phyloP scores from a whole-genome alignment of 148 eudicot species.

The Cornus kousa region DNA sequence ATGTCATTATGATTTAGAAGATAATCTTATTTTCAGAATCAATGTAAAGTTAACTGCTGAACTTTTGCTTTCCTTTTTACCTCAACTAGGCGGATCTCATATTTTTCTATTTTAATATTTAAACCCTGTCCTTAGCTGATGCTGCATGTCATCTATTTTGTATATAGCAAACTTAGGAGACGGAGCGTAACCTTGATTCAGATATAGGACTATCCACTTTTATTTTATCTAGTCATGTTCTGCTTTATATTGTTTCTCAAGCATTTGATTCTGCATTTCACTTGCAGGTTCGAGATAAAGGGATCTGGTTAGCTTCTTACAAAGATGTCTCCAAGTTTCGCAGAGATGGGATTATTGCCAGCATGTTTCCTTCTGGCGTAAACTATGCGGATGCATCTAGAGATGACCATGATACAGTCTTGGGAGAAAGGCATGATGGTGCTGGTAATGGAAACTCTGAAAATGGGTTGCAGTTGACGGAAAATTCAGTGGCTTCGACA shows the following conservation, averaged over 20 bases:
- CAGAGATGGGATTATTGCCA: slow-evolving; percentile 46
- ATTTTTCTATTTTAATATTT: no score
- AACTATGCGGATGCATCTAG: slow-evolving; percentile 28
- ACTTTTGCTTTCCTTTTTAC: no score
- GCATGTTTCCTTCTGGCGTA: slow-evolving; percentile 95
- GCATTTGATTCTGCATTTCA: slow-evolving; percentile 7
- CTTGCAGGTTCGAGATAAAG: slow-evolving; percentile 88
- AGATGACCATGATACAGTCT: slow-evolving; percentile 21
- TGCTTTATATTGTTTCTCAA: background rate
- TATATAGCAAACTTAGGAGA: no score
- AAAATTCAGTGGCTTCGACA: slow-evolving; percentile 26
- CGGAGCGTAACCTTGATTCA: no score
- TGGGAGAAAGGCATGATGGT: slow-evolving; percentile 24
- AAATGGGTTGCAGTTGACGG: slow-evolving; percentile 18
- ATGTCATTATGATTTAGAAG: background rate
- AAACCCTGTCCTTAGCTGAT: no score
- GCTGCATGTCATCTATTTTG: no score
- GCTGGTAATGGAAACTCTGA: slow-evolving; percentile 24
- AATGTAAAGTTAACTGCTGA: background rate
- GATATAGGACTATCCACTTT: no score
- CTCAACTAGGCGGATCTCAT: no score
- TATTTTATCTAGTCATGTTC: no score
- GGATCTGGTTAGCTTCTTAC: slow-evolving; percentile 69
- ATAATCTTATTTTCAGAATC: background rate
- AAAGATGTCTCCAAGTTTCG: slow-evolving; percentile 67